These are phyloP conservation scores for Cunninghamia lanceolata DNA, from an alignment of 75 land plant genomes.

Conservation along the genomic window DNA sequence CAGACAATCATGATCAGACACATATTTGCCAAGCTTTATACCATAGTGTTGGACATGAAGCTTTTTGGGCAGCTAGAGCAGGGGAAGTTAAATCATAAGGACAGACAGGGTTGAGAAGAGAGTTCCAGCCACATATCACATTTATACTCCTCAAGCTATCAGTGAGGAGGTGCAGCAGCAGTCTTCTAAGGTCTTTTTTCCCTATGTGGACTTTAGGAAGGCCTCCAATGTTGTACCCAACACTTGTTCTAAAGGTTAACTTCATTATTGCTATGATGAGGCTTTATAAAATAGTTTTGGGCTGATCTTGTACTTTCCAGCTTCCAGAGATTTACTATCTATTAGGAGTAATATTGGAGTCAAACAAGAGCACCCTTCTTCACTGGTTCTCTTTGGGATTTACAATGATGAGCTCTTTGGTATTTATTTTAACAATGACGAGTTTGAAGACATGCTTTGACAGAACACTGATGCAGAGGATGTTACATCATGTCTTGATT, in stretches of 20 bases:
- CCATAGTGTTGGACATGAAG: not conserved
- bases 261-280: not conserved
- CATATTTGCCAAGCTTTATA: not conserved
- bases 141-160: not conserved
- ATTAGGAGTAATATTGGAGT: not conserved
- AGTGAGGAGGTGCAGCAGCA: not conserved
- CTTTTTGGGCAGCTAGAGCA: not conserved
- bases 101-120: not conserved
- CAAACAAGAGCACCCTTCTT: not conserved
- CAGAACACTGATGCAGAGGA: not conserved
- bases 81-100: not conserved
- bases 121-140: not conserved
- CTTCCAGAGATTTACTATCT: not conserved
- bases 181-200: not conserved
- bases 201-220: not conserved
- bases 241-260: not conserved
- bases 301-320: not conserved
- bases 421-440: not conserved
- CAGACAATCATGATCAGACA: not conserved
- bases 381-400: not conserved
- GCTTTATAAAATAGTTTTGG: not conserved
- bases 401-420: not conserved
- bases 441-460: not conserved
- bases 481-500: not conserved
- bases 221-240: not conserved